Evolutionary conservation across 768 basidiomycete species (phyloP), one percentile per base, ranked within the genome.

Genomic region (Amyloporia xantha): DNA sequence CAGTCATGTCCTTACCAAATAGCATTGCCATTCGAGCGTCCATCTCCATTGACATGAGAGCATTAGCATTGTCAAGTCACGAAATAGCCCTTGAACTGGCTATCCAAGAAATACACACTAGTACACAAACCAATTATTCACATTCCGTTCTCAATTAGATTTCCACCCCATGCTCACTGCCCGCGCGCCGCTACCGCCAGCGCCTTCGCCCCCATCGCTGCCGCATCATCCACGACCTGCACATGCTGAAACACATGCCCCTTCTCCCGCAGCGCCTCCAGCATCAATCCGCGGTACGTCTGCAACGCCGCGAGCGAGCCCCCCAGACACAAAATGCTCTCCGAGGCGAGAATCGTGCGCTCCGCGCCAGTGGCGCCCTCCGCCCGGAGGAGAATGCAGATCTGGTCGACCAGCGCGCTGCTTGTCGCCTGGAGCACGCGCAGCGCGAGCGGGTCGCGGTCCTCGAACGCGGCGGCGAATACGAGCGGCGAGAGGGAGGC

Each of bases 401-500:
- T 76, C 59, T 85, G 74, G 20, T 74, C 69, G 0, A 79, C 85
- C 41, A 90, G 77, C 37, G 64, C 67, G 5, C 66, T 60, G 2
- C 85, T 77, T 41, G 76, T 76, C 0, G 61, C 70, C 13, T 66
- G 65, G 10, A 91, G 65, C 24, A 90, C 76, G 24, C 68, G 68
- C 41, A 82, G 55, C 1, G 88, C 88, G 26, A 89, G 71, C 33
- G 76, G 68, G 57, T 91, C 88, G 13, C 64, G 62, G 40, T 85
- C 75, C 36, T 79, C 74, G 65, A 90, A 88, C 4, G 86, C 88
- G 1, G 85, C 79, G 2, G 73, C 67, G 60, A 92, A 91, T 15
- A 91, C 85, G 38, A 89, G 63, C 2, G 87, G 87, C 3, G 82
- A 69, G 15, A 91, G 79, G 28, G 78, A 74, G 2, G 87, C 88